Evolutionary conservation across 805 yeast species (phyloP).

Genomic region (Lipomyces mesembrius): DNA sequence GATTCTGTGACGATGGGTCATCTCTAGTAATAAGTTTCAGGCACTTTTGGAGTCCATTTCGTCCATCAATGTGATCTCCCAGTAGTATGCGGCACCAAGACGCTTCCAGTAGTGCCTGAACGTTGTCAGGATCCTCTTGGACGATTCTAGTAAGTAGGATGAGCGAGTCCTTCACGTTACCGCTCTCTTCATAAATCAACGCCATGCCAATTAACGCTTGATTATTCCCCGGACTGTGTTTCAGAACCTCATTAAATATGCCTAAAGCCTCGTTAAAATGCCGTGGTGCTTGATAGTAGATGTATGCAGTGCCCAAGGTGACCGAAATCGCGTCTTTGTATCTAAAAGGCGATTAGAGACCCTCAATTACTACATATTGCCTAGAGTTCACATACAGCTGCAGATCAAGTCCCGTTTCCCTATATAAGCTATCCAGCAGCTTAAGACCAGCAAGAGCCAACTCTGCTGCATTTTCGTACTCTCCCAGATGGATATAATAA

Average conservation of each 20-base stretch:
- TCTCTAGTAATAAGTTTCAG: slow-evolving; percentile 54
- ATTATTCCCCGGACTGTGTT: slow-evolving; percentile 52
- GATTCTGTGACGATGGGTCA: slow-evolving; percentile 58
- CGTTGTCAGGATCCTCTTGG: slow-evolving; percentile 55
- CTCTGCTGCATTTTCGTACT: slow-evolving; percentile 65
- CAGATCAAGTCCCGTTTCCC: slow-evolving; percentile 14
- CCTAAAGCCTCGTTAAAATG: slow-evolving; percentile 75
- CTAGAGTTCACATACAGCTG: background rate
- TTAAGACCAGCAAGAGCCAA: slow-evolving; percentile 65
- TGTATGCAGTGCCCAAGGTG: slow-evolving; percentile 72
- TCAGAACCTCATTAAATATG: slow-evolving; percentile 66
- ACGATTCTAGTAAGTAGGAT: slow-evolving; percentile 58
- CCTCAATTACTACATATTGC: background rate
- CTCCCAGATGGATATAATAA: slow-evolving; percentile 62
- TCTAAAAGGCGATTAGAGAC: background rate
- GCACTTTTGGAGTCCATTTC: slow-evolving; percentile 54
- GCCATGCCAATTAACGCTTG: slow-evolving; percentile 83
- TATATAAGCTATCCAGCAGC: slow-evolving; percentile 40
- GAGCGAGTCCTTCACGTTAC: slow-evolving; percentile 60
- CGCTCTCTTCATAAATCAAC: slow-evolving; percentile 69
- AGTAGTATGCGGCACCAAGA: slow-evolving; percentile 77
- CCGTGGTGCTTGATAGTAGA: slow-evolving; percentile 89
- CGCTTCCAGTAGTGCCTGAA: slow-evolving; percentile 66
- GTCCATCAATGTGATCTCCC: slow-evolving; percentile 57
- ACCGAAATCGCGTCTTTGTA: slow-evolving; percentile 20